These are phyloP conservation scores for Tripidium arundinaceum DNA, from an alignment of 202 grass and related monocot genomes.

Conservation along the genomic window DNA sequence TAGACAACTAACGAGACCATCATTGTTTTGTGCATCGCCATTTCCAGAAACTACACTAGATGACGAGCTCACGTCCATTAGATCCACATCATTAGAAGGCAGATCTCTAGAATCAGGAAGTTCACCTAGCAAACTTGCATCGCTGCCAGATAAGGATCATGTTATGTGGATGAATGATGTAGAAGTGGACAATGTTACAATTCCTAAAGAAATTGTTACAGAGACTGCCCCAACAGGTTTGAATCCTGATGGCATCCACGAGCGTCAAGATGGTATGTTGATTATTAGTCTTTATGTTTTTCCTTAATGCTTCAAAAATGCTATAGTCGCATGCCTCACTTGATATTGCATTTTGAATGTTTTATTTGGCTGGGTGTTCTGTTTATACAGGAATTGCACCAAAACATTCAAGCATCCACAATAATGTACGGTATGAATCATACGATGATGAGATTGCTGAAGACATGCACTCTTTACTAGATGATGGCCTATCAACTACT, in stretches of 20 bases:
- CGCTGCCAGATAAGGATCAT: slow-evolving; percentile 23
- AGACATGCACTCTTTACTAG: slow-evolving; percentile 30
- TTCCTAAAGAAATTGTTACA: slow-evolving; percentile 17
- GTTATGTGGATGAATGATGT: slow-evolving; percentile 25
- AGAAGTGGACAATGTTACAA: slow-evolving; percentile 15
- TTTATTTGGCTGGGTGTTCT: slow-evolving; percentile 22
- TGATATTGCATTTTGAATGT: slow-evolving; percentile 25
- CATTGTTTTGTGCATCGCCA: slow-evolving; percentile 20
- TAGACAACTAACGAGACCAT: slow-evolving; percentile 20
- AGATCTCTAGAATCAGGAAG: slow-evolving; percentile 9
- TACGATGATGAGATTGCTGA: slow-evolving; percentile 25
- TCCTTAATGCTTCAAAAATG: neutral
- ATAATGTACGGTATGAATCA: slow-evolving; percentile 28
- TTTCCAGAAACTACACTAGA: slow-evolving; percentile 50
- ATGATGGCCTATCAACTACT: slow-evolving; percentile 33
- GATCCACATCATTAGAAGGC: slow-evolving; percentile 50
- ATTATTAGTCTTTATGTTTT: neutral
- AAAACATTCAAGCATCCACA: neutral
- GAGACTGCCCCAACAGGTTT: slow-evolving; percentile 9
- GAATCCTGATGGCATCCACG: slow-evolving; percentile 10
- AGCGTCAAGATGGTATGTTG: slow-evolving; percentile 37
- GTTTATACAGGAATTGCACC: slow-evolving; percentile 46
- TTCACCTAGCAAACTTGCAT: slow-evolving; percentile 29
- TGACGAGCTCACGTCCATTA: slow-evolving; percentile 67
- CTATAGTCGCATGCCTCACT: slow-evolving; percentile 3